Percentiles rank a stretch among this genome's conserved stretches.
phyloP scores from a whole-genome alignment of 371 early-diverging fungal species.

The Mortierella sp. region DNA sequence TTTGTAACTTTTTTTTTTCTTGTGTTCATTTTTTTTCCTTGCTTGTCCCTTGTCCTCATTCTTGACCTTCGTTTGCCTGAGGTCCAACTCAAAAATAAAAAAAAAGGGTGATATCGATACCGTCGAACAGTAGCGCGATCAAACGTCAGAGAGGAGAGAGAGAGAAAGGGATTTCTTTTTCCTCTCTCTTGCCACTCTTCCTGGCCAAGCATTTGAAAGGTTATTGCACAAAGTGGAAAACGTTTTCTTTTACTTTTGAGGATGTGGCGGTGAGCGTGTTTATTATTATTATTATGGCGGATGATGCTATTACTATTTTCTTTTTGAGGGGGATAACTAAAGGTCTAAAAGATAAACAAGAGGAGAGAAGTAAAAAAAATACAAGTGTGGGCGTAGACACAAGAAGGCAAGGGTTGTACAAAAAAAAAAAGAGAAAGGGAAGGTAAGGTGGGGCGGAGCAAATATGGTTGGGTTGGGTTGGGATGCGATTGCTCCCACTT shows the following conservation, averaged over 20 bases:
- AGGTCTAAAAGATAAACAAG: background rate
- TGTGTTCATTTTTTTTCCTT: background rate
- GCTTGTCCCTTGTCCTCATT: background rate
- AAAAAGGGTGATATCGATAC: background rate
- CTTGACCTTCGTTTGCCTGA: background rate
- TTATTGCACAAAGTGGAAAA: background rate
- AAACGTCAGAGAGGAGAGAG: too few relatives aligned
- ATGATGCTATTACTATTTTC: background rate
- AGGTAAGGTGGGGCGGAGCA: constrained; percentile 2
- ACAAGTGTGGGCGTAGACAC: background rate
- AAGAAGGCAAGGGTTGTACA: background rate
- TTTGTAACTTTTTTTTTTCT: background rate
- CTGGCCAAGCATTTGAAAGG: background rate
- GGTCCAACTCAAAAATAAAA: background rate
- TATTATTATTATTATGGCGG: background rate
- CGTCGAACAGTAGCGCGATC: background rate
- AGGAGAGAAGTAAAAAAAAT: background rate
- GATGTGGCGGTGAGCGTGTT: background rate
- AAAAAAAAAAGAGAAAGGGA: background rate
- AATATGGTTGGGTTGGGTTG: constrained; percentile 3
- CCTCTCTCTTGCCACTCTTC: background rate
- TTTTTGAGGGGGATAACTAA: background rate
- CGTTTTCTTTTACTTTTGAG: background rate
- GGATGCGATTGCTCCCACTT: background rate
- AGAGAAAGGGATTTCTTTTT: background rate